Evolutionary conservation across 176 grass and related monocot species (phyloP).

Genomic region (Ananas comosus): DNA sequence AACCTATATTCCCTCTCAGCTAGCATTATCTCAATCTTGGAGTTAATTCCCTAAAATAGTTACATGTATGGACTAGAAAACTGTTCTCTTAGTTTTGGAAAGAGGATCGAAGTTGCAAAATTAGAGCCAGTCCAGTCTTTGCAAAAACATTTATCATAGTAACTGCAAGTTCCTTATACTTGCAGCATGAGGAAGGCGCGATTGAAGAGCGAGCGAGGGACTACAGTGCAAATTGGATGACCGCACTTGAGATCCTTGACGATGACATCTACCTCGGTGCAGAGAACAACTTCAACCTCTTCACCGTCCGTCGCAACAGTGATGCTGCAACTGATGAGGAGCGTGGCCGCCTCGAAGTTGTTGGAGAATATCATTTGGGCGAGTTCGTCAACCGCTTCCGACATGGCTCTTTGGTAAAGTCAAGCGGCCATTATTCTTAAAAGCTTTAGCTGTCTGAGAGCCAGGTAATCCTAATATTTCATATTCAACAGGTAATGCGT

Average conservation of each 20-base stretch:
- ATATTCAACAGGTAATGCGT: slow-evolving; percentile 33
- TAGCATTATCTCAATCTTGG: neutral
- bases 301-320: slow-evolving; percentile 87
- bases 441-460: too few species aligned
- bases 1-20: neutral
- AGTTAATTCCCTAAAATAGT: neutral
- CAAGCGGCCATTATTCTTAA: too few species aligned
- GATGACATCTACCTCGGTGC: slow-evolving; percentile 87
- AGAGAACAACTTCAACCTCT: slow-evolving; percentile 82
- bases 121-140: too few species aligned
- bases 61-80: neutral
- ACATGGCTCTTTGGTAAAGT: slow-evolving; percentile 51
- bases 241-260: slow-evolving; percentile 86
- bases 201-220: slow-evolving; percentile 82
- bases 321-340: slow-evolving; percentile 92
- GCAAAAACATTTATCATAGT: too few species aligned
- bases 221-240: slow-evolving; percentile 96
- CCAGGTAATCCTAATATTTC: too few species aligned
- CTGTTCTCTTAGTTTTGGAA: too few species aligned
- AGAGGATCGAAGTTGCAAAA: too few species aligned
- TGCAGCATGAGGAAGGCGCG: slow-evolving; percentile 70
- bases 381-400: slow-evolving; percentile 81
- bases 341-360: slow-evolving; percentile 64
- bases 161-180: neutral
- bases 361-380: slow-evolving; percentile 87